Evolutionary conservation across 2,329 filamentous ascomycete species (phyloP).

Genomic region (Xylariaceae sp.): DNA sequence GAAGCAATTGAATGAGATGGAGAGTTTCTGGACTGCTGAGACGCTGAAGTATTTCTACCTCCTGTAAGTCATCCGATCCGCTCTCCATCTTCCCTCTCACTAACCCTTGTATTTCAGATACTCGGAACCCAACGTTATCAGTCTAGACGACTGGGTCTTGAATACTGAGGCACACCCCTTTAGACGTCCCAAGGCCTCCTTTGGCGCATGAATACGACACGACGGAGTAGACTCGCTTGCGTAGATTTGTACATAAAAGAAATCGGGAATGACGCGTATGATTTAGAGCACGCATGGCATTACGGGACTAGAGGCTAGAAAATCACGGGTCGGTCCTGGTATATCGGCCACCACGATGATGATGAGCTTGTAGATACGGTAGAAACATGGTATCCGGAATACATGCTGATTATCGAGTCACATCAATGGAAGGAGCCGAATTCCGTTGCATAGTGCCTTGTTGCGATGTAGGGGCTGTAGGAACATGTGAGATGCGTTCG

Average conservation of each 20-base stretch:
- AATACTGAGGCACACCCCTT: conserved; percentile 38
- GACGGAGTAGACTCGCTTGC: background rate
- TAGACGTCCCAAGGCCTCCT: conserved; percentile 23
- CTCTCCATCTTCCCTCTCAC: too few species aligned
- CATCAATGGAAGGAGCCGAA: too few species aligned
- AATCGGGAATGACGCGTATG: background rate
- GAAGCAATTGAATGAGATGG: conserved; percentile 59
- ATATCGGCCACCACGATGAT: too few species aligned
- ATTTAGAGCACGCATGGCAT: background rate
- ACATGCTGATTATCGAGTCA: too few species aligned
- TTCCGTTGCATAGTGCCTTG: too few species aligned
- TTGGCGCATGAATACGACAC: conserved; percentile 11
- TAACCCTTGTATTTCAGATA: too few species aligned
- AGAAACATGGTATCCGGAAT: too few species aligned
- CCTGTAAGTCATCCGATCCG: conserved; percentile 61
- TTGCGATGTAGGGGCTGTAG: too few species aligned
- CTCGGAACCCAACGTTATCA: conserved; percentile 51
- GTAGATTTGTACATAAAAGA: background rate
- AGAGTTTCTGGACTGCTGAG: conserved; percentile 88
- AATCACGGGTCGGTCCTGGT: too few species aligned
- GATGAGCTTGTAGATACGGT: too few species aligned
- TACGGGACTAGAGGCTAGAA: background rate
- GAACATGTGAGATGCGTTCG: too few species aligned
- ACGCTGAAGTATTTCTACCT: conserved; percentile 91
- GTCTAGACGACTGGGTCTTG: conserved; percentile 62